phyloP scores from a whole-genome alignment of 306 rosid species.

The Senna tora region DNA sequence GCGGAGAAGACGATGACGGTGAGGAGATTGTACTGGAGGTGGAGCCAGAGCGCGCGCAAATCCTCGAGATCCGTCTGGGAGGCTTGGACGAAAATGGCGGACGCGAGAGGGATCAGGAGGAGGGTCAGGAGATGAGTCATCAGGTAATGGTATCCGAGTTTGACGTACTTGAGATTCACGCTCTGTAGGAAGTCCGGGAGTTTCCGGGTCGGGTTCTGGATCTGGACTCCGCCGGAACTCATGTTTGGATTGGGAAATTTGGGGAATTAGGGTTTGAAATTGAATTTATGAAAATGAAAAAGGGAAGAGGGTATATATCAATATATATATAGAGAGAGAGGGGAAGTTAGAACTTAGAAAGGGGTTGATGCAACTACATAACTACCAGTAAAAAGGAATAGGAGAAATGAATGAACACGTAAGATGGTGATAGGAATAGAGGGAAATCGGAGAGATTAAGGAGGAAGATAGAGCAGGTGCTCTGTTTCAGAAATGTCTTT shows the following conservation, averaged over 20 bases:
- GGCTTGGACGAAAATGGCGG: conserved; percentile 40
- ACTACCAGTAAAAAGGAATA: background rate
- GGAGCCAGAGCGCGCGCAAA: conserved; percentile 49
- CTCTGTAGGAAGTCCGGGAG: conserved; percentile 48
- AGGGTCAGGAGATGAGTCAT: conserved; percentile 52
- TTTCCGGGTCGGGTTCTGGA: conserved; percentile 35
- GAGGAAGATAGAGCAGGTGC: background rate
- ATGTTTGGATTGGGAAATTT: background rate
- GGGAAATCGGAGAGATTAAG: background rate
- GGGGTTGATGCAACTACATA: conserved; percentile 36
- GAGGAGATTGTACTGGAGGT: conserved; percentile 51
- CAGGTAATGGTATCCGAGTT: conserved; percentile 59
- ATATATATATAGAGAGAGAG: background rate
- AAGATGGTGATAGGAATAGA: background rate
- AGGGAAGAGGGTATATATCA: no score
- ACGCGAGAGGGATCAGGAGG: conserved; percentile 47
- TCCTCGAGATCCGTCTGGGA: conserved; percentile 43
- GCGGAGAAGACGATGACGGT: conserved; percentile 39
- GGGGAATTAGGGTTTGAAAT: no score
- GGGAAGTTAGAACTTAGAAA: background rate
- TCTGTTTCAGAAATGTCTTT: conserved; percentile 4
- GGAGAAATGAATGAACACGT: conserved; percentile 3
- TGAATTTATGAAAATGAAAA: no score
- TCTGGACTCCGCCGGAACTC: conserved; percentile 30
- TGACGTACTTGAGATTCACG: conserved; percentile 59